phyloP scores from a whole-genome alignment of 768 basidiomycete genomes.

The Amanita jacksonii region DNA sequence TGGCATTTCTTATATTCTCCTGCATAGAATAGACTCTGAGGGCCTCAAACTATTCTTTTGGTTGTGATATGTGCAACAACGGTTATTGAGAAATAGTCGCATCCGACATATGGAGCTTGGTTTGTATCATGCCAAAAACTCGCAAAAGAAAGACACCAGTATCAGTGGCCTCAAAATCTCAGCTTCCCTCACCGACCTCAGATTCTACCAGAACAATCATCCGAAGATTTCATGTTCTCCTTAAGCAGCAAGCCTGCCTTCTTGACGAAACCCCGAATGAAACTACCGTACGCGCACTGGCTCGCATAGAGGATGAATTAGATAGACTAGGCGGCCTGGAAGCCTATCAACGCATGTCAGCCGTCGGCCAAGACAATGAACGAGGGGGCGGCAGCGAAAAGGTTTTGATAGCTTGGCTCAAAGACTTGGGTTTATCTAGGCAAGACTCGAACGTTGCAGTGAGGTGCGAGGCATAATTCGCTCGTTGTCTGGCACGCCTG shows the following conservation, averaged over 20 bases:
- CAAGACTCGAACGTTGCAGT: too few species aligned
- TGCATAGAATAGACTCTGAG: too few species aligned
- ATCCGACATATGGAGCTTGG: too few species aligned
- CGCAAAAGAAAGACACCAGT: conserved; percentile 29
- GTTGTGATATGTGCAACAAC: too few species aligned
- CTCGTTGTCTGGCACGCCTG: too few species aligned
- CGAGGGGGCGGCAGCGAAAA: conserved; percentile 87
- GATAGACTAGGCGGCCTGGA: conserved; percentile 67
- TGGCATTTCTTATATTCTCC: too few species aligned
- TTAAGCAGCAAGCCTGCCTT: conserved; percentile 59
- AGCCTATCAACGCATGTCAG: conserved; percentile 77
- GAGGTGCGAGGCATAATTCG: too few species aligned
- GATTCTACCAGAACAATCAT: conserved; percentile 65
- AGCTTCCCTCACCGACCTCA: conserved; percentile 23
- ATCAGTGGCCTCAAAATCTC: conserved; percentile 10
- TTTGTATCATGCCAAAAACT: conserved; percentile 24
- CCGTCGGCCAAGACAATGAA: conserved; percentile 67
- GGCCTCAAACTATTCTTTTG: too few species aligned
- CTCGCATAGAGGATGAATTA: conserved; percentile 52
- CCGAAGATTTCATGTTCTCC: conserved; percentile 68
- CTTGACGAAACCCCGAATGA: conserved; percentile 19
- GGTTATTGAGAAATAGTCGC: too few species aligned
- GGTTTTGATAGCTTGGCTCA: conserved; percentile 68
- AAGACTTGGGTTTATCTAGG: conserved; percentile 29
- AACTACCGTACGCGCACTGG: conserved; percentile 26